Evolutionary conservation across 257 asterid species (phyloP).

Genomic region (Solanum pennellii): DNA sequence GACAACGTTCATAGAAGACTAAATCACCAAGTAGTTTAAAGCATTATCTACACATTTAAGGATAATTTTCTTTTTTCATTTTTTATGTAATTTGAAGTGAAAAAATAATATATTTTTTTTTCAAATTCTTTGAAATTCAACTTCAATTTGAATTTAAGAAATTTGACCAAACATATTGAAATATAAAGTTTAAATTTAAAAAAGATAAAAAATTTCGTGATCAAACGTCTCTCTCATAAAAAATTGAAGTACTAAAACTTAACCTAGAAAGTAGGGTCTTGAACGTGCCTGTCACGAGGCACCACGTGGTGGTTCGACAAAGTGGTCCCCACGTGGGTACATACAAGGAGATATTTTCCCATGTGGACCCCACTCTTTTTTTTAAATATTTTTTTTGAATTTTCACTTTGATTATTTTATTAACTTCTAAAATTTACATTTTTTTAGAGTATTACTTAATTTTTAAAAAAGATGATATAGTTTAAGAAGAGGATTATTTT

Average conservation of each 20-base stretch:
- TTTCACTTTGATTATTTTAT: background rate
- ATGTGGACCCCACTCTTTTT: background rate
- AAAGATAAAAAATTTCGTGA: too few relatives aligned
- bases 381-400: background rate
- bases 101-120: too few relatives aligned
- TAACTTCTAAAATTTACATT: background rate
- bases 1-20: background rate
- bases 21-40: background rate
- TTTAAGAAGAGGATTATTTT: slow-evolving; percentile 3
- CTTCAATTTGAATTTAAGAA: too few relatives aligned
- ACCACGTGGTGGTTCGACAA: slow-evolving; percentile 1
- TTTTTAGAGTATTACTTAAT: background rate
- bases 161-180: background rate
- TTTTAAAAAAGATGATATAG: background rate
- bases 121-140: background rate
- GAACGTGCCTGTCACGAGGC: slow-evolving; percentile 13
- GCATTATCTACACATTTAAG: background rate
- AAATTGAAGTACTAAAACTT: background rate
- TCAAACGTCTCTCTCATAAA: background rate
- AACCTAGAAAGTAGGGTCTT: background rate
- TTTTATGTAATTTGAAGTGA: background rate
- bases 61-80: too few relatives aligned
- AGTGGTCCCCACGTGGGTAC: background rate
- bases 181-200: background rate
- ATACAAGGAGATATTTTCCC: background rate